These are phyloP conservation scores for Cercospora zeina DNA, from an alignment of 2,329 filamentous ascomycete species.

Conservation along the genomic window DNA sequence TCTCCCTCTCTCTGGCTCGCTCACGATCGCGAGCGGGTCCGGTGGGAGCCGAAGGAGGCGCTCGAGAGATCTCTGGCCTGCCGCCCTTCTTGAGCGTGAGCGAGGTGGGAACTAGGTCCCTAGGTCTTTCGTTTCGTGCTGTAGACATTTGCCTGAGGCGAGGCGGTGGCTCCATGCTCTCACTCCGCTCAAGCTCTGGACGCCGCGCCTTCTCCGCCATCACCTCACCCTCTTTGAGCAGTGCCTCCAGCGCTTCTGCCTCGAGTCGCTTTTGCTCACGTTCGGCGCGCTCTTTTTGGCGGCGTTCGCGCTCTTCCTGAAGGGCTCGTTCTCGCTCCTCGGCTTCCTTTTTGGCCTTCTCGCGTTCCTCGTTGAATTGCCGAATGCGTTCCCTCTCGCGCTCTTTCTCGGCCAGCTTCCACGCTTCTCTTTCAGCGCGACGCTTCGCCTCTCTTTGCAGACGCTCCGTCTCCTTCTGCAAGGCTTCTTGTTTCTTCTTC, in stretches of 20 bases:
- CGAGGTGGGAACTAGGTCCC: slow-evolving; percentile 38
- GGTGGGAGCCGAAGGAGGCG: slow-evolving; percentile 24
- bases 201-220: slow-evolving; percentile 55
- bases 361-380: slow-evolving; percentile 53
- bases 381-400: slow-evolving; percentile 58
- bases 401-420: slow-evolving; percentile 48
- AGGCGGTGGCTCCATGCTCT: slow-evolving; percentile 45
- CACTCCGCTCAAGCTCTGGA: slow-evolving; percentile 52
- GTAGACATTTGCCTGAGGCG: slow-evolving; percentile 35
- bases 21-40: slow-evolving; percentile 25
- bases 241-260: slow-evolving; percentile 55
- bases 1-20: slow-evolving; percentile 5
- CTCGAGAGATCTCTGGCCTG: slow-evolving; percentile 21
- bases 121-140: slow-evolving; percentile 31
- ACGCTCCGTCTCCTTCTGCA: slow-evolving; percentile 45
- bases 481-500: slow-evolving; percentile 51
- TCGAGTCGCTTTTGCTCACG: slow-evolving; percentile 58
- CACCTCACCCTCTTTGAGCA: slow-evolving; percentile 57
- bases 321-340: slow-evolving; percentile 57
- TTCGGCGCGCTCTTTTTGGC: slow-evolving; percentile 43
- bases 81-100: slow-evolving; percentile 38
- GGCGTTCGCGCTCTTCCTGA: slow-evolving; percentile 49
- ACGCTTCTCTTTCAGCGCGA: slow-evolving; percentile 52
- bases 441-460: slow-evolving; percentile 52
- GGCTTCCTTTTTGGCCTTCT: slow-evolving; percentile 42